phyloP scores from a whole-genome alignment of 2,329 filamentous ascomycete species.

The Verticillium dahliae region DNA sequence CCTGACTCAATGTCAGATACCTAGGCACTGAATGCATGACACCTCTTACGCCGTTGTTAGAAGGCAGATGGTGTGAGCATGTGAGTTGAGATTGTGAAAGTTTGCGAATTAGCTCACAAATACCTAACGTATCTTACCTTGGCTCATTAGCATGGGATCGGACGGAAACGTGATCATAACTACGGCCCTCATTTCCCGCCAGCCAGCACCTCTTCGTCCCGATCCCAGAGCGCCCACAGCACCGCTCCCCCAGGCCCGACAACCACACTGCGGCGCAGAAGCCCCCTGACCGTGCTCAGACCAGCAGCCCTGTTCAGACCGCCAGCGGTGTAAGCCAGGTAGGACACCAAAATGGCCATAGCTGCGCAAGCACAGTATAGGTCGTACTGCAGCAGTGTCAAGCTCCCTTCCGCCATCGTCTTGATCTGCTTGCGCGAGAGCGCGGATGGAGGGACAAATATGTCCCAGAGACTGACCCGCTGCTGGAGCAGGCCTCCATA shows the following conservation, averaged over 20 bases:
- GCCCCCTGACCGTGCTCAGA: background rate
- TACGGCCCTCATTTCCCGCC: background rate
- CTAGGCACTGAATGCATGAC: no score
- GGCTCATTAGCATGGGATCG: no score
- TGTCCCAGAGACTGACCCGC: background rate
- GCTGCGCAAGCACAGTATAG: slow-evolving; percentile 12
- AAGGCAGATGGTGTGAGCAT: no score
- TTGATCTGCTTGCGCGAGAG: slow-evolving; percentile 3
- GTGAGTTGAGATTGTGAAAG: no score
- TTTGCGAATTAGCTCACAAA: no score
- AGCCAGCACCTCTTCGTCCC: slow-evolving; percentile 7
- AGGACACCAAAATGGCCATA: slow-evolving; percentile 5
- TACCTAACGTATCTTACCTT: no score
- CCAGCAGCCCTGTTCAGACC: background rate
- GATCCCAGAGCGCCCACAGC: slow-evolving; percentile 13
- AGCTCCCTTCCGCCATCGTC: slow-evolving; percentile 6
- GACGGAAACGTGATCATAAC: no score
- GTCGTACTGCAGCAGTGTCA: slow-evolving; percentile 16
- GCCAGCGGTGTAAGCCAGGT: slow-evolving; percentile 5
- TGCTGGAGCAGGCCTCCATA: background rate
- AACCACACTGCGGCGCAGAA: slow-evolving; percentile 3
- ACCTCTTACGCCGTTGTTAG: no score
- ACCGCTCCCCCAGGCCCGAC: slow-evolving; percentile 13
- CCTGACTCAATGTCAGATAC: no score
- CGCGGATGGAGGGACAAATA: slow-evolving; percentile 10